Conservation (phyloP, 805 yeast species). For the Lachancea quebecensis region DNA sequence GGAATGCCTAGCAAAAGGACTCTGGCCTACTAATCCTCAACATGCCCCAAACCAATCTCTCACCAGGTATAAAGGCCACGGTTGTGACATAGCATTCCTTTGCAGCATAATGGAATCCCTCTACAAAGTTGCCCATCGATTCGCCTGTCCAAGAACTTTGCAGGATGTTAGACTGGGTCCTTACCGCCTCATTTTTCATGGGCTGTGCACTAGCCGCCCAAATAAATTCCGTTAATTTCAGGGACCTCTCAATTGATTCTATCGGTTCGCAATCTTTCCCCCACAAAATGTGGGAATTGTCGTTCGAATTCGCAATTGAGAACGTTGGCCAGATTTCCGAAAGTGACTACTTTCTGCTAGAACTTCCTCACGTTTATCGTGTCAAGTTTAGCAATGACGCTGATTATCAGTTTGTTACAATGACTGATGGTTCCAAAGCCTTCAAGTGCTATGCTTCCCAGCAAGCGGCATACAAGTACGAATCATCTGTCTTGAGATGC, state of each 20-base stretch:
- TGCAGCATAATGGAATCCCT: too few relatives aligned
- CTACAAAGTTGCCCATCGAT: background rate
- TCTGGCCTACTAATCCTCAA: too few relatives aligned
- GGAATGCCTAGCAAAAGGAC: too few relatives aligned
- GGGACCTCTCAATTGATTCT: constrained; percentile 2
- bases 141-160: background rate
- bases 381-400: constrained; percentile 26
- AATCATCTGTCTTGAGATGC: constrained; percentile 29
- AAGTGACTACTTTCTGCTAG: constrained; percentile 26
- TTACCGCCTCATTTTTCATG: background rate
- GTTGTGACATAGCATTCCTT: too few relatives aligned
- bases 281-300: constrained; percentile 31
- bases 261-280: constrained; percentile 18
- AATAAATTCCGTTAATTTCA: background rate
- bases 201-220: background rate
- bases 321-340: constrained; percentile 13
- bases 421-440: constrained; percentile 23
- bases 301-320: constrained; percentile 23
- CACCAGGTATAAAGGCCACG: too few relatives aligned
- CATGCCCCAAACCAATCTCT: too few relatives aligned
- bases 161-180: background rate
- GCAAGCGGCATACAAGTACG: constrained; percentile 31
- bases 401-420: constrained; percentile 14
- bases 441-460: constrained; percentile 31
- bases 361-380: constrained; percentile 31